phyloP scores from a whole-genome alignment of 495 filamentous ascomycete species.

The Penicillium dipodomyicola region DNA sequence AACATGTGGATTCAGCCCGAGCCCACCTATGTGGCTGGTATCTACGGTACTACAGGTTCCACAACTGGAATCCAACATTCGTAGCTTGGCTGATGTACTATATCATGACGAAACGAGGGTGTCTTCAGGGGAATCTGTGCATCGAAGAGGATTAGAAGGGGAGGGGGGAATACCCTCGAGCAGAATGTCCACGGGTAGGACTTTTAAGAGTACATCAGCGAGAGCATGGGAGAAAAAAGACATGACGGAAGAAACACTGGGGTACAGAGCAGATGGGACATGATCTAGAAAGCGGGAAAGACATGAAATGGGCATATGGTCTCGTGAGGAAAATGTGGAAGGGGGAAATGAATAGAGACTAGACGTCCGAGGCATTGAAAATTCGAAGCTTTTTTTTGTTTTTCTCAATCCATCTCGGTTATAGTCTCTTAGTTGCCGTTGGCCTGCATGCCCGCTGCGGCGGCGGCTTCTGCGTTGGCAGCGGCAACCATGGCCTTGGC shows the following conservation, averaged over 20 bases:
- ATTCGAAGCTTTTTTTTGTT: slow-evolving; percentile 7
- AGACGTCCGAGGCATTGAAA: slow-evolving; percentile 7
- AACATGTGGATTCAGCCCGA: background rate
- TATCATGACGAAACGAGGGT: slow-evolving; percentile 20
- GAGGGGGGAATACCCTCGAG: slow-evolving; percentile 4
- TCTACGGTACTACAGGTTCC: background rate
- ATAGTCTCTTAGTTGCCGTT: slow-evolving; percentile 39
- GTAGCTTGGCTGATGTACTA: slow-evolving; percentile 31
- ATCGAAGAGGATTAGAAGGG: slow-evolving; percentile 27
- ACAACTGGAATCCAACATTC: slow-evolving; percentile 15
- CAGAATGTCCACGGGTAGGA: slow-evolving; percentile 17
- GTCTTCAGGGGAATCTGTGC: slow-evolving; percentile 37
- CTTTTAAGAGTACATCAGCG: slow-evolving; percentile 37
- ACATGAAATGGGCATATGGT: slow-evolving; percentile 39
- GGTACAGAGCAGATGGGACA: slow-evolving; percentile 16
- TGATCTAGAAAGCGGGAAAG: slow-evolving; percentile 32
- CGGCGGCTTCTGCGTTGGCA: slow-evolving; percentile 39
- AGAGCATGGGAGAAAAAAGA: slow-evolving; percentile 19
- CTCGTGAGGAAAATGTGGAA: slow-evolving; percentile 31
- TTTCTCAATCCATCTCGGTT: slow-evolving; percentile 6
- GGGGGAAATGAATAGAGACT: slow-evolving; percentile 6
- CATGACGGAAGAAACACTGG: slow-evolving; percentile 11
- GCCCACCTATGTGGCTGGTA: background rate
- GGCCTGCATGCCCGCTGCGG: slow-evolving; percentile 36
- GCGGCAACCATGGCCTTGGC: slow-evolving; percentile 47